Evolutionary conservation across 768 basidiomycete species (phyloP).

Genomic region (Sistotremastrum niveocremeum): DNA sequence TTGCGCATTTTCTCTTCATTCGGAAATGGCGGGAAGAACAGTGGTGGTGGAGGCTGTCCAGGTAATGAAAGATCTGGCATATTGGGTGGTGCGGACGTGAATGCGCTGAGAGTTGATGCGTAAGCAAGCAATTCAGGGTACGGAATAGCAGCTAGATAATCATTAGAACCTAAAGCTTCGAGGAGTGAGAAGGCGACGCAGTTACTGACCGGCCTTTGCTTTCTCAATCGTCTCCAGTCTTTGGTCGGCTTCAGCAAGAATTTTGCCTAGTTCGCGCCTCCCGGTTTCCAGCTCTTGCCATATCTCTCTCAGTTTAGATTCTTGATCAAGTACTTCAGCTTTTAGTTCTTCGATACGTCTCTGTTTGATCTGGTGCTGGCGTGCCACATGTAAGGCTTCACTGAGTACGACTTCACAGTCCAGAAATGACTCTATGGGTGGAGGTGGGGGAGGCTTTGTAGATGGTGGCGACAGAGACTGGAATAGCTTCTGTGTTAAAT

Average conservation of each 20-base stretch:
- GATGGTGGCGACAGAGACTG: conserved; percentile 58
- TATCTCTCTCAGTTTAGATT: conserved; percentile 55
- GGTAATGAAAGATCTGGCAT: conserved; percentile 63
- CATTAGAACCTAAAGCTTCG: too few species aligned
- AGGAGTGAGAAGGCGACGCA: background rate
- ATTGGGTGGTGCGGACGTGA: conserved; percentile 81
- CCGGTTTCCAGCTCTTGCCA: conserved; percentile 51
- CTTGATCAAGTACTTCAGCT: conserved; percentile 54
- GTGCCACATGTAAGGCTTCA: conserved; percentile 46
- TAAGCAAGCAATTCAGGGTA: conserved; percentile 76
- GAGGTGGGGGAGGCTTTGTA: conserved; percentile 47
- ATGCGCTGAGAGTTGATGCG: conserved; percentile 72
- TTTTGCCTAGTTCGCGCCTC: conserved; percentile 51
- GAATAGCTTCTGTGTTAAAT: conserved; percentile 56
- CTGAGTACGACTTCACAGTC: conserved; percentile 53
- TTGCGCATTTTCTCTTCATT: conserved; percentile 87
- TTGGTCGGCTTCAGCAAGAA: conserved; percentile 66
- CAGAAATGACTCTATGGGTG: conserved; percentile 43
- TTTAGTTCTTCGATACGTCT: conserved; percentile 59
- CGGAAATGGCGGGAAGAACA: conserved; percentile 85
- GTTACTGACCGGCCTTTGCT: conserved; percentile 51
- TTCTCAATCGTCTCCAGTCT: conserved; percentile 54
- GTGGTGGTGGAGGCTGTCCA: conserved; percentile 59
- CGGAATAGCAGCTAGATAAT: conserved; percentile 50
- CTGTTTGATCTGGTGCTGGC: conserved; percentile 65